Evolutionary conservation across 1,284 basidiomycete species (phyloP), one percentile per base, ranked within the genome.

Genomic region (Boletellus sp.): DNA sequence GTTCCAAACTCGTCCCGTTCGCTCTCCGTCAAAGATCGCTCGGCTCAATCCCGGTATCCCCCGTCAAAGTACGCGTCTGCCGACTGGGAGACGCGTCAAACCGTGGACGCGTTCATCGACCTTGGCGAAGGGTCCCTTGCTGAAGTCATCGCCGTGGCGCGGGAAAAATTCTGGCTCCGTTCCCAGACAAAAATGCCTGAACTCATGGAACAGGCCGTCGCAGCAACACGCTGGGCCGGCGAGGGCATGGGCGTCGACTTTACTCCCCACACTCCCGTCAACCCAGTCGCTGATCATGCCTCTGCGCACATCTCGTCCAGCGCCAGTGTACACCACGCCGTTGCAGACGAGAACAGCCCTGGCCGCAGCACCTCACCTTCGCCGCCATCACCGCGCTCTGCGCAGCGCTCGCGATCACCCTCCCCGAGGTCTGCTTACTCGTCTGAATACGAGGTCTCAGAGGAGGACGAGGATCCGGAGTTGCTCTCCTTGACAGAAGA

Each of bases 91-190:
- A 80, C 82, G 40, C 75, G 82, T 43, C 77, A 77, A 58, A 69
- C 71, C 3, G 67, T 89, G 6, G 84, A 85, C 50, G 74, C 76
- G 13, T 89, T 86, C 68, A 66, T 89, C 39, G 86, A 88, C 49
- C 71, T 83, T 18, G 85, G 80, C 4, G 87, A 90, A 57, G 87
- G 87, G n/a, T 77, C 73, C 2, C 76, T 89, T 50, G 60, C 65
- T 26, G 82, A 86, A 43, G 80, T 89, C n/a, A 64, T 88, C 30
- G 63, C 62, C 39, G 63, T 83, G 24, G 83, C 82, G 26, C 72
- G 79, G 54, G 87, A 89, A 64, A 85, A 86, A 66, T 72, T 75
- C 49, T 90, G 87, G 87, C 65, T 89, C 44, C 71, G 80, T 39
- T 75, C 70, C 47, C 68, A 81, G 62, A 89, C 86, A 0, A 82